A percentile compares a stretch with the other conserved stretches of the same genome.
Evolutionary conservation across 192 early-diverging fungal genomes (phyloP).

Genomic region (Backusella australiensis): DNA sequence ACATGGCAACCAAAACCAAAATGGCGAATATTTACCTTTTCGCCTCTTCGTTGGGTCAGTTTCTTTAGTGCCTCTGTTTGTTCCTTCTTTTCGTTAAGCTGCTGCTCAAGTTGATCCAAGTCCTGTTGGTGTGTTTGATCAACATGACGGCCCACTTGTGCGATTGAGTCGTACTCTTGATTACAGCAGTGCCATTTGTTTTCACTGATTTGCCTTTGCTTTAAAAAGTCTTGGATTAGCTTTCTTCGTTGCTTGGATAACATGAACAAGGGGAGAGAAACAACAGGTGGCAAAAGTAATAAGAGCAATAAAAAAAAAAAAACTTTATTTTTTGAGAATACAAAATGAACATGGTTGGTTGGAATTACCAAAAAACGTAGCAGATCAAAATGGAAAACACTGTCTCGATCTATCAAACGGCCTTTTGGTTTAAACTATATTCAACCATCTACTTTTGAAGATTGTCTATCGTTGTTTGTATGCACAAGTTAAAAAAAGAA

Average conservation of each 20-base stretch:
- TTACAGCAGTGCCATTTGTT: conserved; percentile 4
- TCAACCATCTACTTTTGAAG: too few relatives aligned
- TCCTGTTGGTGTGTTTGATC: background rate
- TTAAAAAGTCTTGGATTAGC: conserved; percentile 12
- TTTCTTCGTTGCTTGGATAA: conserved; percentile 4
- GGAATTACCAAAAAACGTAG: too few relatives aligned
- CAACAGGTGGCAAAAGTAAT: too few relatives aligned
- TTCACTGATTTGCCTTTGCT: background rate
- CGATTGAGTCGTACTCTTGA: background rate
- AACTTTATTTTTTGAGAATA: background rate
- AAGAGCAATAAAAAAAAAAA: background rate
- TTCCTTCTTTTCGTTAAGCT: background rate
- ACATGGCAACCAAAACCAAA: background rate
- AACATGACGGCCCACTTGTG: conserved; percentile 6
- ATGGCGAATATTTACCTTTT: conserved; percentile 14
- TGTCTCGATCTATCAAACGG: too few relatives aligned
- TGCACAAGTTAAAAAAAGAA: too few relatives aligned
- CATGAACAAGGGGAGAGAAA: background rate
- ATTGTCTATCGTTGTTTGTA: too few relatives aligned
- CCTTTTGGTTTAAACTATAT: too few relatives aligned
- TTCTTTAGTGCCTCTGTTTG: background rate
- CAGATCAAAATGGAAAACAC: too few relatives aligned
- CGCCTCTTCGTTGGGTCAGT: conserved; percentile 13
- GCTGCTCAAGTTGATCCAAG: background rate
- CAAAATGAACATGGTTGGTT: background rate